Evolutionary conservation across 2,329 filamentous ascomycete genomes (phyloP).

Genomic region (Neoascochyta sp.): DNA sequence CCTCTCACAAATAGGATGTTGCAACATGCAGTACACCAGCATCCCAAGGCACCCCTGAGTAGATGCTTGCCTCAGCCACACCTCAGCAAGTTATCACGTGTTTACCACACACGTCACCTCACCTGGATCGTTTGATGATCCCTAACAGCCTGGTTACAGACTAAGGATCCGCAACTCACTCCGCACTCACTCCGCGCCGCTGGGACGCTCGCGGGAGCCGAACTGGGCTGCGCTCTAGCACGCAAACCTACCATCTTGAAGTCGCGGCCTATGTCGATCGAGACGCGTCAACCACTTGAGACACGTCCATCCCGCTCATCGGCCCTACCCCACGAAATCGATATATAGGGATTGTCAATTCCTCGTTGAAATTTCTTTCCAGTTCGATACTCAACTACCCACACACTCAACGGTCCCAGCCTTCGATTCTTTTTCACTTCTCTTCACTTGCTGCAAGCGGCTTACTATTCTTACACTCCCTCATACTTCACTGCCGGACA

Average conservation of each 20-base stretch:
- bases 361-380: conserved; percentile 1
- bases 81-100: too few species aligned
- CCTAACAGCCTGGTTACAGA: conserved; percentile 22
- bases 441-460: conserved; percentile 27
- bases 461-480: conserved; percentile 10
- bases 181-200: conserved; percentile 17
- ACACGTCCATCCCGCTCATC: conserved; percentile 3
- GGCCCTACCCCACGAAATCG: conserved; percentile 7
- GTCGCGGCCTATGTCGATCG: conserved; percentile 8
- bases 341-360: conserved; percentile 8
- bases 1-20: too few species aligned
- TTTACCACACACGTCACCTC: too few species aligned
- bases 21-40: too few species aligned
- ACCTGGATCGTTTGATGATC: conserved; percentile 20
- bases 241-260: conserved; percentile 11
- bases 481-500: conserved; percentile 25
- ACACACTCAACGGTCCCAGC: conserved; percentile 2
- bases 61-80: too few species aligned
- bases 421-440: conserved; percentile 10
- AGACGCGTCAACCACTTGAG: conserved; percentile 10
- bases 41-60: too few species aligned
- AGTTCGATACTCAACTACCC: conserved; percentile 9
- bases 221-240: conserved; percentile 12
- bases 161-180: conserved; percentile 13
- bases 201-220: conserved; percentile 8